Evolutionary conservation across 164 flowering plant species (phyloP).

Genomic region (Platanus orientalis): DNA sequence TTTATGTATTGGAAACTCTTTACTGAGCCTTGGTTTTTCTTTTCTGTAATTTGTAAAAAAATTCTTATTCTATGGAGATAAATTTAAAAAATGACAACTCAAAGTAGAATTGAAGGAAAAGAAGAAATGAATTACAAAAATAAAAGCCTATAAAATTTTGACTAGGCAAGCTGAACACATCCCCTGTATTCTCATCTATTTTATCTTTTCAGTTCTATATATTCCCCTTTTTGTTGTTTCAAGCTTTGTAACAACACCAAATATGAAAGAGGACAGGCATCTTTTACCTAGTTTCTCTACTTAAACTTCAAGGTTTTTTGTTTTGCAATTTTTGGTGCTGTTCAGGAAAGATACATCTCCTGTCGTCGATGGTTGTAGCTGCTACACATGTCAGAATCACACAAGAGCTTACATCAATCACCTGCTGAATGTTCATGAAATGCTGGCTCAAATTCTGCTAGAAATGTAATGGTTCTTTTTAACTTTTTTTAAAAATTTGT

Average conservation of each 20-base stretch:
- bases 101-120: too few species aligned
- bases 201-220: too few species aligned
- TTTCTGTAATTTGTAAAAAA: too few species aligned
- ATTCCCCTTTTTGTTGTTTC: neutral
- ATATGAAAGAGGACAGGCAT: too few species aligned
- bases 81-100: too few species aligned
- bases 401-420: constrained; percentile 87
- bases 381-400: constrained; percentile 87
- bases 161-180: too few species aligned
- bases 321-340: neutral
- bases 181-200: too few species aligned
- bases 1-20: too few species aligned
- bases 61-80: too few species aligned
- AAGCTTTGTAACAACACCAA: neutral
- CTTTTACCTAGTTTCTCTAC: neutral
- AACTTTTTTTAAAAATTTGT: neutral
- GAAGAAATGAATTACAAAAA: too few species aligned
- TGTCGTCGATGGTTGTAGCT: constrained; percentile 51
- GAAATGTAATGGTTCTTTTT: constrained; percentile 52
- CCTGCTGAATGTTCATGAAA: constrained; percentile 87
- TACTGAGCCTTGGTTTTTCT: too few species aligned
- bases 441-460: constrained; percentile 83
- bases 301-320: neutral
- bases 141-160: too few species aligned
- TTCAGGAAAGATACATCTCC: constrained; percentile 77